phyloP scores from a whole-genome alignment of 2,329 filamentous ascomycete species.

The Ceratocystis variospora region DNA sequence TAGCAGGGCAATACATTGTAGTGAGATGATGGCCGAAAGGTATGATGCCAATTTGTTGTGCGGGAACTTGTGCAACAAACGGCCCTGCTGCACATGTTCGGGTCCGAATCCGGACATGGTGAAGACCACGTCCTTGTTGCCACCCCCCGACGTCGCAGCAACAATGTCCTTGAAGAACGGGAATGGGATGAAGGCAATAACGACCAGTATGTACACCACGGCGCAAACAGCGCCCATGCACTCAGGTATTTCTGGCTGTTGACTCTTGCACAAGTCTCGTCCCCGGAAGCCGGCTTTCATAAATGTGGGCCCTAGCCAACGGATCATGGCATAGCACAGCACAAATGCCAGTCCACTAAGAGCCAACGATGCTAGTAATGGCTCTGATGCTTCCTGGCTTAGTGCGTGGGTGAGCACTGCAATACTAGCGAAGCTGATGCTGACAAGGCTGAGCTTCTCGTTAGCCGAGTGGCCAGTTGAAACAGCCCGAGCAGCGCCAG shows the following conservation, averaged over 20 bases:
- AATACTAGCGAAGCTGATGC: conserved; percentile 54
- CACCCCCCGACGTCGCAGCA: conserved; percentile 81
- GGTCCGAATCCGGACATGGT: conserved; percentile 33
- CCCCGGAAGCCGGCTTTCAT: conserved; percentile 80
- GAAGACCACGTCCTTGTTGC: conserved; percentile 75
- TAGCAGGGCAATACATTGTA: conserved; percentile 80
- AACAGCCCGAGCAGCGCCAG: conserved; percentile 17
- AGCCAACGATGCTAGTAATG: conserved; percentile 74
- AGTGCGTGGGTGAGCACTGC: conserved; percentile 70
- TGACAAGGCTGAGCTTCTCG: conserved; percentile 43
- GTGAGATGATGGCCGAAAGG: conserved; percentile 80
- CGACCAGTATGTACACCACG: conserved; percentile 73
- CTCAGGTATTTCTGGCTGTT: conserved; percentile 71
- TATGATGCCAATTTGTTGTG: conserved; percentile 96
- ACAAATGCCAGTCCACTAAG: conserved; percentile 76
- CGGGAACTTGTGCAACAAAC: conserved; percentile 81
- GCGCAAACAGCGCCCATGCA: conserved; percentile 93
- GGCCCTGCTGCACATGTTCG: conserved; percentile 58
- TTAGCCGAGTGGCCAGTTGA: conserved; percentile 34
- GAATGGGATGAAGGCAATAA: conserved; percentile 91
- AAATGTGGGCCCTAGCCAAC: conserved; percentile 86
- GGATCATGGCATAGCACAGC: conserved; percentile 69
- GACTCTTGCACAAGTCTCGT: conserved; percentile 62
- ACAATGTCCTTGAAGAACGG: conserved; percentile 98
- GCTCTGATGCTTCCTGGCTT: conserved; percentile 61